A percentile compares a stretch with the other conserved stretches of the same genome.
Conservation (phyloP, 139 green algal genomes). For the Limnomonas spitsbergensis region DNA sequence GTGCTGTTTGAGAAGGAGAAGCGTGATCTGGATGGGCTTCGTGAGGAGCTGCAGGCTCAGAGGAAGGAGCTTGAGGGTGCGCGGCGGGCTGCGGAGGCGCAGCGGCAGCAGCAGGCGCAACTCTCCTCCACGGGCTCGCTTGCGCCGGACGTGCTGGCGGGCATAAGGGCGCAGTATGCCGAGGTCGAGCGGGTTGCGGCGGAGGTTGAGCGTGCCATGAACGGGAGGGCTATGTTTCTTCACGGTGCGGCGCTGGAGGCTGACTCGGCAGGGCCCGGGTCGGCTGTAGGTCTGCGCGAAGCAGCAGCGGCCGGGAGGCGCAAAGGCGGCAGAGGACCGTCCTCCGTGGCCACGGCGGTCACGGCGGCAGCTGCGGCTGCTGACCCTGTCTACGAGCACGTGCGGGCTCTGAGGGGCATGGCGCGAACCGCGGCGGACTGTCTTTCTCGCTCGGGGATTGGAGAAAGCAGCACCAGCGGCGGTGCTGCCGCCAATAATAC, state of each 20-base stretch:
- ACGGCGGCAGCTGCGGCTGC: background rate
- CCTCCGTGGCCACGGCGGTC: no score
- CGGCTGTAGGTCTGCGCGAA: no score
- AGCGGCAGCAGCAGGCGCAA: background rate
- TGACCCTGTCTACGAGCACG: background rate
- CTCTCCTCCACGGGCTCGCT: background rate
- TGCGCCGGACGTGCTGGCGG: background rate
- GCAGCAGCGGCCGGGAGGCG: no score
- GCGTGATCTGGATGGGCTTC: background rate
- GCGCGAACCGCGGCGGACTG: background rate
- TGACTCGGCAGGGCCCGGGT: no score
- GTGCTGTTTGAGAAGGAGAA: constrained; percentile 16
- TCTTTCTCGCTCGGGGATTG: background rate
- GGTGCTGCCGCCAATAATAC: no score
- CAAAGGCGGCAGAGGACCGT: no score
- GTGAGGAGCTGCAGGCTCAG: background rate
- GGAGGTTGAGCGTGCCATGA: background rate
- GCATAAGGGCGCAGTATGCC: background rate
- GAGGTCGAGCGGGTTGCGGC: background rate
- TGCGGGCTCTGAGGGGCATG: background rate
- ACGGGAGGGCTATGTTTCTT: background rate
- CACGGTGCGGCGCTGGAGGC: background rate
- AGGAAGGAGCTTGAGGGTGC: background rate
- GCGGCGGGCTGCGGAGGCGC: background rate
- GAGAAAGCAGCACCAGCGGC: no score